Evolutionary conservation across 257 asterid genomes (phyloP).

Genomic region (Gentiana straminea): DNA sequence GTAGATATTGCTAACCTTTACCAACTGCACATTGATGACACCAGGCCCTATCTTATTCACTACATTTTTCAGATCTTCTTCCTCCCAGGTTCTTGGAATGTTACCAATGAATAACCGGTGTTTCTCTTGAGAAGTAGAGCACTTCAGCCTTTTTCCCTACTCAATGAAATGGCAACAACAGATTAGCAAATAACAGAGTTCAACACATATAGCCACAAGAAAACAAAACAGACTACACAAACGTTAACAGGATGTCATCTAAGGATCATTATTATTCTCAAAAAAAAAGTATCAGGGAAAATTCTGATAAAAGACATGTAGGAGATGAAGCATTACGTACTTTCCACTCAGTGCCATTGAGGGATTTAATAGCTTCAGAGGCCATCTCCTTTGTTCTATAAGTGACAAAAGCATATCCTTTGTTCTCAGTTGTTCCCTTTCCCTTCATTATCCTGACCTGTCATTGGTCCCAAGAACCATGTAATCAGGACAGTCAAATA

Average conservation of each 20-base stretch:
- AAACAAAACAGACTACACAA: background rate
- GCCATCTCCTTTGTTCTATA: conserved; percentile 83
- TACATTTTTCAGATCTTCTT: conserved; percentile 65
- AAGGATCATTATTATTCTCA: background rate
- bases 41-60: conserved; percentile 86
- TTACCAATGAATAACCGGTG: conserved; percentile 84
- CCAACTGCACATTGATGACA: conserved; percentile 57
- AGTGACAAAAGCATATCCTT: conserved; percentile 91
- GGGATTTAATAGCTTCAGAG: conserved; percentile 77
- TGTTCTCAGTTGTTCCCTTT: conserved; percentile 73
- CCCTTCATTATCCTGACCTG: conserved; percentile 97
- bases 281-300: background rate
- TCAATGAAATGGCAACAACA: background rate
- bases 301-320: conserved; percentile 1
- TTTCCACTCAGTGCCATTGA: conserved; percentile 65
- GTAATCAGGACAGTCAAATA: conserved; percentile 10
- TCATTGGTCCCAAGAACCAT: conserved; percentile 14
- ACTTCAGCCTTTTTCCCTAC: conserved; percentile 77
- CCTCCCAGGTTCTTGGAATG: conserved; percentile 82
- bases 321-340: conserved; percentile 18
- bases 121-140: conserved; percentile 93
- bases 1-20: conserved; percentile 44
- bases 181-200: conserved; percentile 6
- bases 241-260: background rate
- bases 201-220: background rate